phyloP scores from a whole-genome alignment of 306 rosid genomes.

The Cicer pinnatifidum region DNA sequence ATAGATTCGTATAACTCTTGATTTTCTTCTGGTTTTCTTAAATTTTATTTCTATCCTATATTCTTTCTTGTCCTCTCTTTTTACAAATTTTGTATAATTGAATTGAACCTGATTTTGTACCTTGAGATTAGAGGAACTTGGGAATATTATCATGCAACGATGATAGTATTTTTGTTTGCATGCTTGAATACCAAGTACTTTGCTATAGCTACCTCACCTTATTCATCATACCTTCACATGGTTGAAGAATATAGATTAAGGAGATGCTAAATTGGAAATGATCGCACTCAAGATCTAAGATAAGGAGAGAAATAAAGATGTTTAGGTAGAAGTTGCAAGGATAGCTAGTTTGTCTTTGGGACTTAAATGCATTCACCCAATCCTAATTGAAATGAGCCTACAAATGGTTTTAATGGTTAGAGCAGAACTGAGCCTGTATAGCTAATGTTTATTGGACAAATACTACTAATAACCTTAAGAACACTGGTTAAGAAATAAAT shows the following conservation, averaged over 20 bases:
- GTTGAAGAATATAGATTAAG: not conserved
- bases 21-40: slow-evolving; percentile 28
- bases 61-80: slow-evolving; percentile 14
- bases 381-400: too few relatives aligned
- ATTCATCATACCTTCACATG: not conserved
- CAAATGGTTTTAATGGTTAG: not conserved
- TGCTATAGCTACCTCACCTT: not conserved
- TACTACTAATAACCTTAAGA: not conserved
- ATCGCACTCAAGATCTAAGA: not conserved
- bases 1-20: not conserved
- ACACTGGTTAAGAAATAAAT: not conserved
- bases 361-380: too few relatives aligned
- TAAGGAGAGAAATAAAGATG: not conserved
- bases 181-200: not conserved
- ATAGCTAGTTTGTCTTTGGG: not conserved
- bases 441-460: not conserved
- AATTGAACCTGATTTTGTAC: not conserved
- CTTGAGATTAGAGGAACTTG: slow-evolving; percentile 4
- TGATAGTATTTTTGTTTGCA: not conserved
- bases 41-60: slow-evolving; percentile 7
- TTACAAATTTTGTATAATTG: not conserved
- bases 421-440: not conserved
- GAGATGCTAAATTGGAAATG: not conserved
- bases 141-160: not conserved
- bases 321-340: not conserved